Evolutionary conservation across 768 basidiomycete genomes (phyloP), one percentile per base, ranked within the genome.

Genomic region (Mycena olivaceomarginata): DNA sequence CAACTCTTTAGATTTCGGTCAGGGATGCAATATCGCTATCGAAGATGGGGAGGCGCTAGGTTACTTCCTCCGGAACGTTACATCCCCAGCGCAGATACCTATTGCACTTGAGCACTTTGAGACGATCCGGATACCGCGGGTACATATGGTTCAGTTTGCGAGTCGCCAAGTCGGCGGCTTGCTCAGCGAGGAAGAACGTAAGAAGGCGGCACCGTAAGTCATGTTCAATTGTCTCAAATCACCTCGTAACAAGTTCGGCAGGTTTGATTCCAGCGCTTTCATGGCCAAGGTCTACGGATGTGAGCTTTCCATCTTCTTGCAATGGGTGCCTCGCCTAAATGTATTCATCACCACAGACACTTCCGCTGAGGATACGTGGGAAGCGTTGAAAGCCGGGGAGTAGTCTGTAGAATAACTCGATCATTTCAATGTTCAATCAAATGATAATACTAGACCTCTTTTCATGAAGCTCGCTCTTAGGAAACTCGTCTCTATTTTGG

Each of bases 31-130:
- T 56, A 77, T 86, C 72, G 83, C 84, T 7, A 73, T 85, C 43
- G 85, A 86, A 73, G 85, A 86, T 67, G 85, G 85, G 7, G 81
- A 81, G 15, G 85, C 86, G 18, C 76, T 86, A 16, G 75, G 82
- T 64, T 85, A 82, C 2, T 74, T 86, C 70, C 85, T 86, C 68
- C 15, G 25, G 7, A n/a, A 71, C 45, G 16, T 75, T 10, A 15
- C 67, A 9, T 77, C 78, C 25, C 37, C 48, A 4, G 57, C 41
- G 46, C 46, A 79, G 45, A 66, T 79, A 12, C 71, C 75, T 5
- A 22, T 5, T 8, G 75, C 75, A 16, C 64, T 77, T 12, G 40
- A 51, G 62, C 63, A 59, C 2, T 79, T 79, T 20, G 72, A 70
- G 56, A 6, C 51, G 9, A 40, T 79, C 8, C 75, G 78, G 7